A percentile compares a stretch with the other conserved stretches of the same genome.
These are phyloP conservation scores for Ailanthus altissimus DNA, from an alignment of 345 rosid species.

Conservation along the genomic window DNA sequence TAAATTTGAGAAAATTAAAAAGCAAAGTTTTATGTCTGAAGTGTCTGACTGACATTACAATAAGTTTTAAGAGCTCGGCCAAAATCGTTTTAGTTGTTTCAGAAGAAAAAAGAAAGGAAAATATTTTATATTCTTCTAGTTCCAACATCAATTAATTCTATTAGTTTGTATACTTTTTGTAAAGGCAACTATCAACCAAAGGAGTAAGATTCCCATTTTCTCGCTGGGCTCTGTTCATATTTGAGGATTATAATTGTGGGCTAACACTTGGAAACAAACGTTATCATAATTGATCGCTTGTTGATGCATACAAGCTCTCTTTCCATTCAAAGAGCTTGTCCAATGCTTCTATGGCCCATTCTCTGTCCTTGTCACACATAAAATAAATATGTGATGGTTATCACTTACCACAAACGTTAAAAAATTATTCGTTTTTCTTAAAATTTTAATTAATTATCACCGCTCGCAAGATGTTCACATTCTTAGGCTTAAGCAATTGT, in stretches of 20 bases:
- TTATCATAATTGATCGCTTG: constrained; percentile 6
- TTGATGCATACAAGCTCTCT: background rate
- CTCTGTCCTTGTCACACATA: background rate
- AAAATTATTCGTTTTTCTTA: background rate
- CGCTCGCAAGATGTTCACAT: constrained; percentile 1
- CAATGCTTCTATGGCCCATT: constrained; percentile 14
- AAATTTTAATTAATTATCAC: too few relatives aligned
- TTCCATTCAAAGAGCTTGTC: background rate
- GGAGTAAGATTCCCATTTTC: background rate
- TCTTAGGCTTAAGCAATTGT: background rate
- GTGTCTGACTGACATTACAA: background rate
- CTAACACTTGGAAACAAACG: background rate
- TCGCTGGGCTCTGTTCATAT: background rate
- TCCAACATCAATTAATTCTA: background rate
- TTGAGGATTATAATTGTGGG: background rate
- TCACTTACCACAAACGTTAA: background rate
- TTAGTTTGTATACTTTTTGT: background rate
- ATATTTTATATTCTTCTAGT: background rate
- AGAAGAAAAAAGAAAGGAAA: background rate
- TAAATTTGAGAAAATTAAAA: background rate
- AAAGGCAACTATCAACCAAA: background rate
- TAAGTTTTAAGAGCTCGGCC: background rate
- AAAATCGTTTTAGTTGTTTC: background rate
- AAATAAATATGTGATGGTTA: background rate
- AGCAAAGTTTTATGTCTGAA: background rate